Evolutionary conservation across 2,329 filamentous ascomycete genomes (phyloP).

Genomic region (Xylaria sp.): DNA sequence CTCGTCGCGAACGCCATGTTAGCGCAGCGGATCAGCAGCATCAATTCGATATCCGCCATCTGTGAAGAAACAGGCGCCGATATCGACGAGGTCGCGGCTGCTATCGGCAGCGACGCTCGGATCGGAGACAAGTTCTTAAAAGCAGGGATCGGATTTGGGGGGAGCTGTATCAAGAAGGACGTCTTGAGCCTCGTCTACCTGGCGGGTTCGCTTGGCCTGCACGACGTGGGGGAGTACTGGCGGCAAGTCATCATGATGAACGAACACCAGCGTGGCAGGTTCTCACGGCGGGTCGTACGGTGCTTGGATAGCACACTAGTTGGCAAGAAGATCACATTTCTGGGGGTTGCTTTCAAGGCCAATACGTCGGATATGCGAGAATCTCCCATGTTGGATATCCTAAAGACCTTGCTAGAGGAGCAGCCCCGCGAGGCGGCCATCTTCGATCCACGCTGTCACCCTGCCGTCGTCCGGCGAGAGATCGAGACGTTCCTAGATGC

Average conservation of each 20-base stretch:
- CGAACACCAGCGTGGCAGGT: constrained; percentile 73
- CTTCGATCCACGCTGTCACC: constrained; percentile 69
- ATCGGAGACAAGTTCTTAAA: constrained; percentile 77
- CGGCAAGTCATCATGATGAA: constrained; percentile 76
- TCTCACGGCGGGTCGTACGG: constrained; percentile 68
- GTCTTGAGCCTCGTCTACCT: constrained; percentile 76
- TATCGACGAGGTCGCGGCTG: constrained; percentile 71
- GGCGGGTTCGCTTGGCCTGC: constrained; percentile 70
- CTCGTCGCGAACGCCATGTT: constrained; percentile 81
- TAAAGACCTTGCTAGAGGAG: constrained; percentile 69
- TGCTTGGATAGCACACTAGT: constrained; percentile 71
- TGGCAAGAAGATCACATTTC: constrained; percentile 72
- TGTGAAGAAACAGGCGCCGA: constrained; percentile 79
- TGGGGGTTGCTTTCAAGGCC: constrained; percentile 83
- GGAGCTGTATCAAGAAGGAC: constrained; percentile 83
- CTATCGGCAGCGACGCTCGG: constrained; percentile 71
- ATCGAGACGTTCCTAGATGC: constrained; percentile 51
- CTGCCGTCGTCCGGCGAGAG: constrained; percentile 56
- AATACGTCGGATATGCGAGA: constrained; percentile 78
- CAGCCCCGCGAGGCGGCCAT: constrained; percentile 67
- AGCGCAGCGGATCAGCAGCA: constrained; percentile 79
- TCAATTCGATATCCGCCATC: constrained; percentile 81
- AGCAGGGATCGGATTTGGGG: constrained; percentile 78
- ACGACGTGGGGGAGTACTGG: constrained; percentile 79
- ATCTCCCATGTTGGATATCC: constrained; percentile 70